Conservation (phyloP, 2,329 filamentous ascomycete species). For the Malbranchea zuffiana region DNA sequence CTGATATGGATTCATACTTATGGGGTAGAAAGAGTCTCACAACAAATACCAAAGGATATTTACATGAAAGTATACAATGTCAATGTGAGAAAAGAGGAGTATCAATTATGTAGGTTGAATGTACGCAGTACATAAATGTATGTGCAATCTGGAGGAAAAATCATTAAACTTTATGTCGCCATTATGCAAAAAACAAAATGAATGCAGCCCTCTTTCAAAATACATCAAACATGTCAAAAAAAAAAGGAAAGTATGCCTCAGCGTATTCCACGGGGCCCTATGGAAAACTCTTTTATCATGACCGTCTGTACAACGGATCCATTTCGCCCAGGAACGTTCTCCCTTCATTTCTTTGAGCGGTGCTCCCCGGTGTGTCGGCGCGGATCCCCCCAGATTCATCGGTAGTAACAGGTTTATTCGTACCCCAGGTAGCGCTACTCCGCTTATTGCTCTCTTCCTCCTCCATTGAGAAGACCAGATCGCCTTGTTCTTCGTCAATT, state of each 20-base stretch:
- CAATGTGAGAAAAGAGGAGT: no score
- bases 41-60: no score
- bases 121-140: neutral
- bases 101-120: no score
- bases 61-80: no score
- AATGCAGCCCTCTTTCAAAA: neutral
- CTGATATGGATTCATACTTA: no score
- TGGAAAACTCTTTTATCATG: slow-evolving; percentile 5
- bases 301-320: slow-evolving; percentile 12
- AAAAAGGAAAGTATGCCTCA: slow-evolving; percentile 3
- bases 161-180: neutral
- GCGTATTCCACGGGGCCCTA: neutral
- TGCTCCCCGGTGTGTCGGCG: slow-evolving; percentile 9
- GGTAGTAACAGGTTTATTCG: slow-evolving; percentile 24
- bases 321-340: slow-evolving; percentile 11
- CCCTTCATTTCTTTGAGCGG: slow-evolving; percentile 7
- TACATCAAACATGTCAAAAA: slow-evolving; percentile 18
- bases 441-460: slow-evolving; percentile 40
- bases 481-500: slow-evolving; percentile 40
- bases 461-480: slow-evolving; percentile 41
- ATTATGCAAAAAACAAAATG: neutral
- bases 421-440: slow-evolving; percentile 27
- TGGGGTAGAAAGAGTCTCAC: no score
- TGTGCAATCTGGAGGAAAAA: neutral
- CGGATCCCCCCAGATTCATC: slow-evolving; percentile 14